Evolutionary conservation across 495 filamentous ascomycete genomes (phyloP).

Genomic region (Monascus purpureus): DNA sequence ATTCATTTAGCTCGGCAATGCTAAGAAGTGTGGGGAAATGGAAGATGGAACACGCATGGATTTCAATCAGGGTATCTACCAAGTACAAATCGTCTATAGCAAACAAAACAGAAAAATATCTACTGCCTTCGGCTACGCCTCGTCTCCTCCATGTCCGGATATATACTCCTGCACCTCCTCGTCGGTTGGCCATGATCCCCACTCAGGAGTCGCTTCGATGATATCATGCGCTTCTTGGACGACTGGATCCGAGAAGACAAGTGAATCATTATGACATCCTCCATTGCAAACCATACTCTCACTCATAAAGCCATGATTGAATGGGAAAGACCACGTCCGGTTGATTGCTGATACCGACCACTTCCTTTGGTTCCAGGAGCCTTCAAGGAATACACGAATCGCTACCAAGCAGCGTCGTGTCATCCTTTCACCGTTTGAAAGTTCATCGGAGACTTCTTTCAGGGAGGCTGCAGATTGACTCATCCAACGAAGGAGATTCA

Average conservation of each 20-base stretch:
- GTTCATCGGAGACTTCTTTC: constrained; percentile 23
- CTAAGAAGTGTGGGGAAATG: too few species aligned
- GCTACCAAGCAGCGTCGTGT: constrained; percentile 37
- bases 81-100: too few species aligned
- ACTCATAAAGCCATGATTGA: background rate
- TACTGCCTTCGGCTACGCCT: too few species aligned
- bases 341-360: background rate
- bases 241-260: constrained; percentile 10
- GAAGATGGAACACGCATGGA: too few species aligned
- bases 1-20: too few species aligned
- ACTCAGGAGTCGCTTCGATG: constrained; percentile 28
- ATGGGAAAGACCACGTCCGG: background rate
- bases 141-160: background rate
- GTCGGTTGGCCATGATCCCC: constrained; percentile 41
- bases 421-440: constrained; percentile 25
- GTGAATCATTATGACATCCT: background rate
- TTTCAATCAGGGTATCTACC: too few species aligned
- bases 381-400: constrained; percentile 39
- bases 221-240: constrained; percentile 28
- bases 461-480: constrained; percentile 21
- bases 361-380: constrained; percentile 12
- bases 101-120: too few species aligned
- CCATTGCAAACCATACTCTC: background rate
- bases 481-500: constrained; percentile 42
- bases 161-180: constrained; percentile 36